Conservation (phyloP, 495 filamentous ascomycete species). For the Staphylotrichum longicolle region DNA sequence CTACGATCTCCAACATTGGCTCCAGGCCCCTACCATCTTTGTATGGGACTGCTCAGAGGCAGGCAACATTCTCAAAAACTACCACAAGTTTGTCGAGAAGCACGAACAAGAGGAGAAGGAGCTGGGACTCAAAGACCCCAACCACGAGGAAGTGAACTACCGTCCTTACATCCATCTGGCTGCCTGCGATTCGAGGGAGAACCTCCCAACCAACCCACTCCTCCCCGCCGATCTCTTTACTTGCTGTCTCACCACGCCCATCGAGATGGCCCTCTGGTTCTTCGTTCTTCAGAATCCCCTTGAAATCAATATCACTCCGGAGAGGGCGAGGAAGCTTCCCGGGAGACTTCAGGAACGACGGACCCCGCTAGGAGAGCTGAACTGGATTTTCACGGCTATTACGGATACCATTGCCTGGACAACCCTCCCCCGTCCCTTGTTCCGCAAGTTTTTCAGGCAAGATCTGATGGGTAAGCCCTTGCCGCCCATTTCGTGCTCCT, state of each 20-base stretch:
- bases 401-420: conserved; percentile 99
- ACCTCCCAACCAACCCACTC: conserved; percentile 92
- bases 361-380: conserved; percentile 91
- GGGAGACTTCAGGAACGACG: conserved; percentile 88
- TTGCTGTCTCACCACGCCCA: conserved; percentile 91
- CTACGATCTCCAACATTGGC: conserved; percentile 94
- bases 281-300: conserved; percentile 92
- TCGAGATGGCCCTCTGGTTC: conserved; percentile 93
- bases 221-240: conserved; percentile 96
- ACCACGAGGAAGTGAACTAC: conserved; percentile 63
- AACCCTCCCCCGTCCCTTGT: conserved; percentile 77
- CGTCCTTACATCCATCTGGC: conserved; percentile 84
- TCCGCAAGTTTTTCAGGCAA: conserved; percentile 95
- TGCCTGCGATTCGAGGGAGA: conserved; percentile 84
- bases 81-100: conserved; percentile 89
- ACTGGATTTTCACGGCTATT: conserved; percentile 99
- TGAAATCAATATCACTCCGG: conserved; percentile 67
- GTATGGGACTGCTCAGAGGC: conserved; percentile 98
- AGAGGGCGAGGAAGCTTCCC: conserved; percentile 76
- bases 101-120: conserved; percentile 84
- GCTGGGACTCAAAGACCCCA: conserved; percentile 66
- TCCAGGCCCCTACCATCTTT: conserved; percentile 91
- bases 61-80: conserved; percentile 91
- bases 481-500: not conserved
- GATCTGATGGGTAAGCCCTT: conserved; percentile 71